phyloP scores from a whole-genome alignment of 805 yeast species.

The Metschnikowia colocasiae region DNA sequence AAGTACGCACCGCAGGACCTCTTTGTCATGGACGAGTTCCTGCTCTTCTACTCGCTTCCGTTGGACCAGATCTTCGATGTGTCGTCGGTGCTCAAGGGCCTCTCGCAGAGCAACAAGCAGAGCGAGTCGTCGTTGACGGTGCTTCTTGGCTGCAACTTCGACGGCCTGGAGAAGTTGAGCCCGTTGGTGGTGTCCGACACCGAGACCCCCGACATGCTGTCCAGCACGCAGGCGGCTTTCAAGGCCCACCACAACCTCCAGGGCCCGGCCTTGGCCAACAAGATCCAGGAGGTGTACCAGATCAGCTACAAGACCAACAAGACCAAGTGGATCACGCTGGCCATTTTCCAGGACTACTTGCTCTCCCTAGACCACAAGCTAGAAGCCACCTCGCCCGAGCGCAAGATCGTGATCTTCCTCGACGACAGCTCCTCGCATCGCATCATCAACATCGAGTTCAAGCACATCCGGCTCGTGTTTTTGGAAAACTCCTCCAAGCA shows the following conservation, averaged over 20 bases:
- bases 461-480: conserved; percentile 33
- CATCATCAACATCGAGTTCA: conserved; percentile 40
- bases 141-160: conserved; percentile 59
- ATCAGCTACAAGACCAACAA: conserved; percentile 56
- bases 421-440: conserved; percentile 65
- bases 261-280: conserved; percentile 25
- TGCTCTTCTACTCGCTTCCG: conserved; percentile 56
- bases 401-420: conserved; percentile 53
- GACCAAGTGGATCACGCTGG: conserved; percentile 61
- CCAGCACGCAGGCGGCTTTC: conserved; percentile 23
- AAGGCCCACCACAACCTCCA: conserved; percentile 12
- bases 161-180: conserved; percentile 58
- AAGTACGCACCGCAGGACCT: conserved; percentile 49
- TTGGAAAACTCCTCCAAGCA: conserved; percentile 38
- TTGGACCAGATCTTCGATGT: conserved; percentile 54
- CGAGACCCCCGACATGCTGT: conserved; percentile 40
- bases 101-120: conserved; percentile 34
- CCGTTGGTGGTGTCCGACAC: conserved; percentile 61
- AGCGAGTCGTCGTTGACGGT: conserved; percentile 48
- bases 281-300: conserved; percentile 49
- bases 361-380: conserved; percentile 57
- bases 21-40: conserved; percentile 59
- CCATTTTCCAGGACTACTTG: conserved; percentile 60
- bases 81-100: conserved; percentile 41
- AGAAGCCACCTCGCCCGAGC: conserved; percentile 34